Evolutionary conservation across 2,329 filamentous ascomycete genomes (phyloP).

Genomic region (Cladosporium oxysporum): DNA sequence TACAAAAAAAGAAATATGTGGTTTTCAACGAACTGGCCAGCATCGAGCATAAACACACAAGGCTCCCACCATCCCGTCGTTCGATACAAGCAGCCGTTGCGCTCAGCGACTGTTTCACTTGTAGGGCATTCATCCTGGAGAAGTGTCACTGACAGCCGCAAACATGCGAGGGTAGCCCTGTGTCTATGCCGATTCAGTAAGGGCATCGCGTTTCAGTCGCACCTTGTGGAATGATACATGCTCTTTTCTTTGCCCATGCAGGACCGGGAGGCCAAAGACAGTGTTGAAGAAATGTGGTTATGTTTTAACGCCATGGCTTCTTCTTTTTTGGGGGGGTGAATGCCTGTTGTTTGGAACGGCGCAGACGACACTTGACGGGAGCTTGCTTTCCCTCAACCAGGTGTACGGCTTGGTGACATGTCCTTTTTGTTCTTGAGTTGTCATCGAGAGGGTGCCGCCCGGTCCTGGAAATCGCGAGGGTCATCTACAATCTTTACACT

Average conservation of each 20-base stretch:
- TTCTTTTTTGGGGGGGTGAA: no score
- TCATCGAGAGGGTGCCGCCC: no score
- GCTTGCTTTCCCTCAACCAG: no score
- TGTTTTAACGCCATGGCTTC: no score
- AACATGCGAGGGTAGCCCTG: background rate
- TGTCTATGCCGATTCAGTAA: background rate
- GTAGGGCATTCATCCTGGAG: background rate
- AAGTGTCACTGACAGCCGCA: background rate
- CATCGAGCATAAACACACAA: background rate
- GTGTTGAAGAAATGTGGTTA: no score
- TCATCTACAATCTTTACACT: no score
- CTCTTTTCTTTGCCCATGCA: background rate
- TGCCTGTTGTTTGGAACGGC: no score
- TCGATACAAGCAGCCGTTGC: background rate
- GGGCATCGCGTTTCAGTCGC: background rate
- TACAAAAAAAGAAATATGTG: background rate
- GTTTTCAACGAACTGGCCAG: background rate
- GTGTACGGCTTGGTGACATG: no score
- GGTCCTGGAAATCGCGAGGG: no score
- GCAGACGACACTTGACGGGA: no score
- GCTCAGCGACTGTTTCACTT: background rate
- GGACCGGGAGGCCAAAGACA: no score
- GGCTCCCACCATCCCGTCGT: background rate
- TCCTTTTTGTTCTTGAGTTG: no score
- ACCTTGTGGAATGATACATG: background rate